phyloP scores from a whole-genome alignment of 495 filamentous ascomycete genomes.

The Hypoxylon intermedium region DNA sequence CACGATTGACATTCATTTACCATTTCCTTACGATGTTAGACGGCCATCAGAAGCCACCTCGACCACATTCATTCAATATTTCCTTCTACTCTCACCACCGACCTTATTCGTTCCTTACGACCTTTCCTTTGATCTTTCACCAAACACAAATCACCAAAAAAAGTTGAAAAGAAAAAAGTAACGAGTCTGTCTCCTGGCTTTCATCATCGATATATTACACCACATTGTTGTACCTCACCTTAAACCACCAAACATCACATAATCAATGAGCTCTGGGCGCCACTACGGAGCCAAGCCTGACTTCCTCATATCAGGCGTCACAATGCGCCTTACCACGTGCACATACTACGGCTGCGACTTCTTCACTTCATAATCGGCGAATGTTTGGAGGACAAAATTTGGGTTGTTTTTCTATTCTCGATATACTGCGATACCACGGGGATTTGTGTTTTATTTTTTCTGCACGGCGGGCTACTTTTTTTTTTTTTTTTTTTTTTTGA shows the following conservation, averaged over 20 bases:
- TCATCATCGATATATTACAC: conserved; percentile 3
- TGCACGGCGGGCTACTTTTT: conserved; percentile 27
- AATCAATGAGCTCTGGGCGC: background rate
- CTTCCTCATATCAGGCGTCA: conserved; percentile 1
- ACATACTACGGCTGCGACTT: conserved; percentile 1
- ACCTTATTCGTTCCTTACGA: conserved; percentile 45
- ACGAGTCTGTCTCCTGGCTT: conserved; percentile 26
- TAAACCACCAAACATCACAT: too few relatives aligned
- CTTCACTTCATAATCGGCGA: conserved; percentile 5
- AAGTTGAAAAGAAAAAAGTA: conserved; percentile 24
- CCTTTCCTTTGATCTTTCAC: conserved; percentile 34
- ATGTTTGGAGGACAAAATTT: conserved; percentile 16
- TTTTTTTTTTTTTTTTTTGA: too few relatives aligned
- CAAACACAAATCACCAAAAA: conserved; percentile 23
- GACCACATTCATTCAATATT: conserved; percentile 40
- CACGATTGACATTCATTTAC: conserved; percentile 22
- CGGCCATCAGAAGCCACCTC: background rate
- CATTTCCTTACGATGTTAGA: conserved; percentile 20
- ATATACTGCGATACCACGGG: conserved; percentile 41
- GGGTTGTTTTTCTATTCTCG: conserved; percentile 29
- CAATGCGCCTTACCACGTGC: background rate
- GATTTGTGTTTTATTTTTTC: conserved; percentile 30
- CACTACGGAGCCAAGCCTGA: conserved; percentile 6
- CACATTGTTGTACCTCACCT: too few relatives aligned
- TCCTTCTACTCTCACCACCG: conserved; percentile 34